Conservation (phyloP, 495 filamentous ascomycete species). For the Trichocladium uniseriatum region DNA sequence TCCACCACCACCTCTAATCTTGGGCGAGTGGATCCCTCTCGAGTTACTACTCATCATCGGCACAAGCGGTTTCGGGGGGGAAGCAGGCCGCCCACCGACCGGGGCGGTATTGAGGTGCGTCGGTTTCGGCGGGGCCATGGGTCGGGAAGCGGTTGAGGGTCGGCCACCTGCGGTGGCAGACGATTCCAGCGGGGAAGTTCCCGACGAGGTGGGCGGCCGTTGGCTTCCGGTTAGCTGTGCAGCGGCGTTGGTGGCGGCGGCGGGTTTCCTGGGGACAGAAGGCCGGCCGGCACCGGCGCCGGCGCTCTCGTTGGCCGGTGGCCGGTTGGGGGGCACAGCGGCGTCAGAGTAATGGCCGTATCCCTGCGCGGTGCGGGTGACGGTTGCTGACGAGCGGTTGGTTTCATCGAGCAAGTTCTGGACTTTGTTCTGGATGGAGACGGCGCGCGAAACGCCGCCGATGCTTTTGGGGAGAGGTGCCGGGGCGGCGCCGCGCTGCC, state of each 20-base stretch:
- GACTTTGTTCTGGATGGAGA: conserved; percentile 83
- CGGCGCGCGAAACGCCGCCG: conserved; percentile 55
- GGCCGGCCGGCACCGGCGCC: conserved; percentile 17
- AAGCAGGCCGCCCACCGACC: conserved; percentile 12
- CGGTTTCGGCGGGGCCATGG: conserved; percentile 42
- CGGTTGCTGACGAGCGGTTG: conserved; percentile 43
- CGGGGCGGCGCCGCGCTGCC: conserved; percentile 44
- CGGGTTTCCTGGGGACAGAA: conserved; percentile 28
- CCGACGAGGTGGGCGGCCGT: not conserved
- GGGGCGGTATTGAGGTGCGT: conserved; percentile 33
- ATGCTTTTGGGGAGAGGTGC: conserved; percentile 37
- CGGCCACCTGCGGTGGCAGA: not conserved
- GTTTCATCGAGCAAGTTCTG: conserved; percentile 78
- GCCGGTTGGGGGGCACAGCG: conserved; percentile 16
- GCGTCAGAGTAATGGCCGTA: conserved; percentile 76
- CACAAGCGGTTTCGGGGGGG: conserved; percentile 27
- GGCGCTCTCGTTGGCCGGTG: not conserved
- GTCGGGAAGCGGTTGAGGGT: conserved; percentile 13
- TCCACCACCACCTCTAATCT: conserved; percentile 5
- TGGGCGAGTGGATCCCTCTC: conserved; percentile 5
- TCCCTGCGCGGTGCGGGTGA: conserved; percentile 69
- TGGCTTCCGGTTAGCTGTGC: conserved; percentile 1
- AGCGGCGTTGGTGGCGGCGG: conserved; percentile 1
- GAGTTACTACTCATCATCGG: not conserved
- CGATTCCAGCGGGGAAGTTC: not conserved